Percentiles rank a stretch among this genome's conserved stretches.
Evolutionary conservation across 1,139 yeast genomes (phyloP).

Genomic region (Nakaseomyces uthaithaninus): DNA sequence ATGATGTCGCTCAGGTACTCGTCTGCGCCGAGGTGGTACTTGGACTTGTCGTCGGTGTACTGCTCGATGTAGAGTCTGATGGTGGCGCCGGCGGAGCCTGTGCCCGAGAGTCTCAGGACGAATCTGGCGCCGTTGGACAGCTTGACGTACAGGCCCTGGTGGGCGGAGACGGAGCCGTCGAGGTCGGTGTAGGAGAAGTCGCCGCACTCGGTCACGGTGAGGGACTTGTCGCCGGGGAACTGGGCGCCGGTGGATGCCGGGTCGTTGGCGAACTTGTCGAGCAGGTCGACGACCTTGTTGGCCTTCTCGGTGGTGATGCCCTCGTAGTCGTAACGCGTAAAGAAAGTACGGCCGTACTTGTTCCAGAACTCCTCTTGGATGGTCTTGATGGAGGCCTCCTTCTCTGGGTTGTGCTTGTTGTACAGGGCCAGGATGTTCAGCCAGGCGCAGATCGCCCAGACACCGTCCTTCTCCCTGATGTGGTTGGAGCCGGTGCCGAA

Average conservation of each 20-base stretch:
- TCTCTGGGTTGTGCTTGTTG: conserved; percentile 46
- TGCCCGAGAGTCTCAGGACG: conserved; percentile 88
- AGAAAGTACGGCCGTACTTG: conserved; percentile 94
- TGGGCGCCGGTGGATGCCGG: conserved; percentile 40
- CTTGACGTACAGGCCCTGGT: conserved; percentile 87
- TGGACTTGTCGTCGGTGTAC: conserved; percentile 54
- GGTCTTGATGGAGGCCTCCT: conserved; percentile 60
- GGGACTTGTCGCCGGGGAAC: conserved; percentile 37
- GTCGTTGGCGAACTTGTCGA: conserved; percentile 41
- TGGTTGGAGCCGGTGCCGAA: conserved; percentile 98
- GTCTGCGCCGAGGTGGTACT: conserved; percentile 51
- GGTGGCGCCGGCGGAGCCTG: conserved; percentile 98
- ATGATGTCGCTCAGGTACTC: conserved; percentile 61
- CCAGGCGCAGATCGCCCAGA: conserved; percentile 98
- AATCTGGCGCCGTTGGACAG: conserved; percentile 77
- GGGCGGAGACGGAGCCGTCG: conserved; percentile 83
- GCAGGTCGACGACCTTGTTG: conserved; percentile 50
- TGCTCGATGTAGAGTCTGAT: conserved; percentile 87
- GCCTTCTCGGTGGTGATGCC: conserved; percentile 75
- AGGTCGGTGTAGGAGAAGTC: conserved; percentile 90
- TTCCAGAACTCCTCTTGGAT: conserved; percentile 86
- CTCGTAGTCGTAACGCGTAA: conserved; percentile 93
- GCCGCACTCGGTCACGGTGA: conserved; percentile 62
- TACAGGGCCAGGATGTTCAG: conserved; percentile 84
- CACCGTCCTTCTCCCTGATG: conserved; percentile 93